Evolutionary conservation across 2,329 filamentous ascomycete genomes (phyloP).

Genomic region (Thelonectria rubi): DNA sequence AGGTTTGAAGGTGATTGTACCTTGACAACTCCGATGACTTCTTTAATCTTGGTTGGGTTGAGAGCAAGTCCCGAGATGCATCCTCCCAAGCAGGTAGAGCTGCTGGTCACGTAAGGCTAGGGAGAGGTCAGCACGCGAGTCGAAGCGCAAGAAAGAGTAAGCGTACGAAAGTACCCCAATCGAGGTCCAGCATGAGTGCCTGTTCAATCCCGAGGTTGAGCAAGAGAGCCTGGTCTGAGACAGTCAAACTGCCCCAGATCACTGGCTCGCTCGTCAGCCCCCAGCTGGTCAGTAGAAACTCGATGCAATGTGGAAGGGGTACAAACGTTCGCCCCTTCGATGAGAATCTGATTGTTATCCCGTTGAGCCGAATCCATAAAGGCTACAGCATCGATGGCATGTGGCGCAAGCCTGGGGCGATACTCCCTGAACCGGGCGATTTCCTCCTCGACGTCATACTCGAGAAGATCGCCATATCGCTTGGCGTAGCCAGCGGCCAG

Average conservation of each 20-base stretch:
- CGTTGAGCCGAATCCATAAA: slow-evolving; percentile 70
- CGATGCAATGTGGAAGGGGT: slow-evolving; percentile 41
- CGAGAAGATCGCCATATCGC: slow-evolving; percentile 72
- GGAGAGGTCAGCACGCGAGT: background rate
- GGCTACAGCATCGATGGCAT: slow-evolving; percentile 72
- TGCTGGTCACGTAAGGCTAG: background rate
- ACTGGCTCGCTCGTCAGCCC: slow-evolving; percentile 21
- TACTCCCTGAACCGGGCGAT: slow-evolving; percentile 68
- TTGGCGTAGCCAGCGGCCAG: slow-evolving; percentile 70
- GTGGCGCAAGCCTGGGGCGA: slow-evolving; percentile 64
- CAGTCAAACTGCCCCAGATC: slow-evolving; percentile 20
- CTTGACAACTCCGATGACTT: no score
- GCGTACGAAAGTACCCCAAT: slow-evolving; percentile 1
- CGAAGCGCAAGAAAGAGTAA: no score
- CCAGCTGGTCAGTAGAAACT: slow-evolving; percentile 45
- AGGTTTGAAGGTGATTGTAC: no score
- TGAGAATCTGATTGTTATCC: slow-evolving; percentile 66
- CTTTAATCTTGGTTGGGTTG: no score
- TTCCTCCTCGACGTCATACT: slow-evolving; percentile 76
- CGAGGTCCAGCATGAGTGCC: slow-evolving; percentile 20
- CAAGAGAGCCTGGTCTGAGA: background rate
- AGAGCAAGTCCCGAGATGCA: no score
- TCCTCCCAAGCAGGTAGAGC: background rate
- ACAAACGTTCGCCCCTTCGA: slow-evolving; percentile 66
- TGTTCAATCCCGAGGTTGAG: slow-evolving; percentile 1